These are phyloP conservation scores for Diutina sp. DNA, from an alignment of 1,139 yeast genomes.

Conservation along the genomic window DNA sequence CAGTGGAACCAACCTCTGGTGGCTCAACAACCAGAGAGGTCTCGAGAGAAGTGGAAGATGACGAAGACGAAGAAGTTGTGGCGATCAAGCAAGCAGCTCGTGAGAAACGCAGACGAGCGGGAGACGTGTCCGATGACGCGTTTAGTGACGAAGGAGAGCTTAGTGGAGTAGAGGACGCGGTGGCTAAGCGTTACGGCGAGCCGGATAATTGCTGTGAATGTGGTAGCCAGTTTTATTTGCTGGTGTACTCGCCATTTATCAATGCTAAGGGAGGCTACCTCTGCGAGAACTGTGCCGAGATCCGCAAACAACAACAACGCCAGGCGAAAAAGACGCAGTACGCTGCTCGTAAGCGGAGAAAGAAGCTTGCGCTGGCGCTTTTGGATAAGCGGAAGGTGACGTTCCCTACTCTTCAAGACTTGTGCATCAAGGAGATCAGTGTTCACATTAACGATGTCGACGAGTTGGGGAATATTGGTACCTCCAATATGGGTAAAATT, in stretches of 20 bases:
- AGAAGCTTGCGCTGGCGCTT: constrained; percentile 72
- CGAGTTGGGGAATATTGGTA: constrained; percentile 69
- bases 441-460: constrained; percentile 67
- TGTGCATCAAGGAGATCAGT: constrained; percentile 63
- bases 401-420: constrained; percentile 59
- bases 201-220: constrained; percentile 48
- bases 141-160: constrained; percentile 13
- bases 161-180: constrained; percentile 5
- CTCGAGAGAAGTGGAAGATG: constrained; percentile 4
- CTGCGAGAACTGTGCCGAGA: constrained; percentile 53
- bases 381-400: constrained; percentile 51
- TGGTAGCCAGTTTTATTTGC: constrained; percentile 38
- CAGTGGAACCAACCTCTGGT: not conserved
- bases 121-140: constrained; percentile 11
- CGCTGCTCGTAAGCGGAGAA: constrained; percentile 59
- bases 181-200: constrained; percentile 28
- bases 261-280: constrained; percentile 42
- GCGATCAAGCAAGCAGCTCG: constrained; percentile 32
- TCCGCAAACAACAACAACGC: constrained; percentile 28
- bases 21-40: not conserved
- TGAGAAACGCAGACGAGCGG: constrained; percentile 17
- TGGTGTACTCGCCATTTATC: constrained; percentile 50
- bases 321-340: constrained; percentile 37
- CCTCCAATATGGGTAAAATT: constrained; percentile 44
- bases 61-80: constrained; percentile 14